phyloP scores from a whole-genome alignment of 2,329 filamentous ascomycete species.

The Blastomyces gilchristii region DNA sequence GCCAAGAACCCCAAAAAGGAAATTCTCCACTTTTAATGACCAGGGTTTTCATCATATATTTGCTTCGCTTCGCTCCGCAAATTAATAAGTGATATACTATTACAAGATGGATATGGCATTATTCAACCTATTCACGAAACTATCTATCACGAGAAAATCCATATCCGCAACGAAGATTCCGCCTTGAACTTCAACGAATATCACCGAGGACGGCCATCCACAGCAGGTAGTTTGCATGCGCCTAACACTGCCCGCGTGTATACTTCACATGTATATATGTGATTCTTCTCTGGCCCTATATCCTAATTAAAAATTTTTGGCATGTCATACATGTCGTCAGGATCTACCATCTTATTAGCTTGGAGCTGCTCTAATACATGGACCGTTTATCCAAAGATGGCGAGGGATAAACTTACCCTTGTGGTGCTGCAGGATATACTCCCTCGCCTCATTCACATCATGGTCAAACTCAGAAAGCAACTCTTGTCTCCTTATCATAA shows the following conservation, averaged over 20 bases:
- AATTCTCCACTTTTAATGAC: no score
- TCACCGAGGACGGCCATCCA: background rate
- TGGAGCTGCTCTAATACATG: background rate
- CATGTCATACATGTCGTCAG: slow-evolving; percentile 43
- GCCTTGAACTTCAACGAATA: background rate
- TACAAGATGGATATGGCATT: background rate
- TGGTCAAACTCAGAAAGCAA: slow-evolving; percentile 40
- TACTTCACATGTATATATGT: background rate
- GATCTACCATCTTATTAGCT: slow-evolving; percentile 31
- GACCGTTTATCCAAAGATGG: slow-evolving; percentile 7
- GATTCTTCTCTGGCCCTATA: background rate
- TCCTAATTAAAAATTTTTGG: slow-evolving; percentile 30
- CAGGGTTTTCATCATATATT: no score
- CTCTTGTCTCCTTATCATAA: slow-evolving; percentile 38
- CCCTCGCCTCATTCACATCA: slow-evolving; percentile 40
- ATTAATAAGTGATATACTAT: background rate
- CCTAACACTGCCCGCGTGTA: background rate
- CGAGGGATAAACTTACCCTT: slow-evolving; percentile 36
- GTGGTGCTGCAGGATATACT: slow-evolving; percentile 45
- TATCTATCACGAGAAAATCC: background rate
- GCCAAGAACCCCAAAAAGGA: no score
- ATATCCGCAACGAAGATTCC: background rate
- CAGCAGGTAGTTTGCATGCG: no score
- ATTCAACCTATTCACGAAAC: background rate
- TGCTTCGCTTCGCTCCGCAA: no score